phyloP scores from a whole-genome alignment of 148 eudicot species.

The Nepenthes gracilis region DNA sequence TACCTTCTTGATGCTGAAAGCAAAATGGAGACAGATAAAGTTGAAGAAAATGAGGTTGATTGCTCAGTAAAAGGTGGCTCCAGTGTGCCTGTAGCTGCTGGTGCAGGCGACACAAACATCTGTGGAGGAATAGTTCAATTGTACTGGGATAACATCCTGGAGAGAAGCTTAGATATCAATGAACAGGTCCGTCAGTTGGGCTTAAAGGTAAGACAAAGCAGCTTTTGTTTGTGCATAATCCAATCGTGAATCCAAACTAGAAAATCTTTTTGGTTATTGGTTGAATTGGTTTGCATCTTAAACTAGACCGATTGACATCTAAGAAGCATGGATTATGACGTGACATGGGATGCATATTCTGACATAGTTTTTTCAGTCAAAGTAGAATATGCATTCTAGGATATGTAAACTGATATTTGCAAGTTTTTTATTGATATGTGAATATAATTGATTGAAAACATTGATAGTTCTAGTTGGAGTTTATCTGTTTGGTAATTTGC shows the following conservation, averaged over 20 bases:
- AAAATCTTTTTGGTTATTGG: no score
- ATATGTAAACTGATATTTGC: no score
- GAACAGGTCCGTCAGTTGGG: conserved; percentile 82
- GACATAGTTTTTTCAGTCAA: no score
- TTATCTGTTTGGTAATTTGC: no score
- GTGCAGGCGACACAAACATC: conserved; percentile 96
- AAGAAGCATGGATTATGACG: no score
- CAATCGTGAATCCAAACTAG: background rate
- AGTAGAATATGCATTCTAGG: no score
- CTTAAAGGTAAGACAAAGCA: conserved; percentile 40
- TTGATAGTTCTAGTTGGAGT: no score
- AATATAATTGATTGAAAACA: no score
- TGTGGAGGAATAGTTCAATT: conserved; percentile 90
- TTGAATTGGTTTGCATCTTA: no score
- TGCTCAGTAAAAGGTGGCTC: conserved; percentile 35
- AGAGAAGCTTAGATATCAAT: conserved; percentile 74
- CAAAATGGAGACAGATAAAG: conserved; percentile 54
- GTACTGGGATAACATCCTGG: conserved; percentile 75
- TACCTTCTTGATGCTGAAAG: conserved; percentile 92
- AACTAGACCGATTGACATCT: no score
- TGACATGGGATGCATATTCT: no score
- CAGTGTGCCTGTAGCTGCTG: conserved; percentile 92
- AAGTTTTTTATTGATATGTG: no score
- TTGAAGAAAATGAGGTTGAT: conserved; percentile 23
- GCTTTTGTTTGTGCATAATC: background rate